Conservation (phyloP, 169 alveolate species). For the Besnoitia besnoiti region DNA sequence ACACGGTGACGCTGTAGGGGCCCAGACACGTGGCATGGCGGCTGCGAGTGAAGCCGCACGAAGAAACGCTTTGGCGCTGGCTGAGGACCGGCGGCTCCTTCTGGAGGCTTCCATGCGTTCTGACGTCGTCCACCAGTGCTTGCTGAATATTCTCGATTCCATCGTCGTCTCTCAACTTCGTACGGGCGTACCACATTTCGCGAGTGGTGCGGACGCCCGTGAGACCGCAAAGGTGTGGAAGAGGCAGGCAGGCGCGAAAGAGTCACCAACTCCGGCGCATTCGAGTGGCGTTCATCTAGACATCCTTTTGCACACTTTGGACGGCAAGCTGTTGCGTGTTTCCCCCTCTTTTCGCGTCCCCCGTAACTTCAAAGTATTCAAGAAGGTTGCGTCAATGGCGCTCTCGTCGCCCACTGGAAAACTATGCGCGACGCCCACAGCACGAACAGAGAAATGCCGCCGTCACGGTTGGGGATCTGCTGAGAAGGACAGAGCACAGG, state of each 20-base stretch:
- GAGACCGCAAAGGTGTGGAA: background rate
- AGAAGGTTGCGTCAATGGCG: slow-evolving; percentile 51
- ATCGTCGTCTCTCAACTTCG: background rate
- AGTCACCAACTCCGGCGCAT: background rate
- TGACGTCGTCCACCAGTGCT: slow-evolving; percentile 50
- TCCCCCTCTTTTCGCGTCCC: slow-evolving; percentile 47
- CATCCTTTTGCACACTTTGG: slow-evolving; percentile 55
- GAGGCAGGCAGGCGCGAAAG: background rate
- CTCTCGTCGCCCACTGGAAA: slow-evolving; percentile 58
- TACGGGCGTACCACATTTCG: slow-evolving; percentile 12
- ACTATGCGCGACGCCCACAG: slow-evolving; percentile 2
- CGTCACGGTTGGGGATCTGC: slow-evolving; percentile 21
- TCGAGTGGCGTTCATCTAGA: background rate
- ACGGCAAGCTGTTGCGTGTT: slow-evolving; percentile 53
- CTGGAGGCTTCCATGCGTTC: slow-evolving; percentile 14
- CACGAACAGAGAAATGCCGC: background rate
- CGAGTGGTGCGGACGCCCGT: background rate
- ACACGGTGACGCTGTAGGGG: background rate
- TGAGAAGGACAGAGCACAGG: background rate
- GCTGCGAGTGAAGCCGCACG: slow-evolving; percentile 42
- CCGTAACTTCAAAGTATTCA: slow-evolving; percentile 40
- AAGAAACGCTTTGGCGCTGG: background rate
- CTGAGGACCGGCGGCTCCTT: background rate
- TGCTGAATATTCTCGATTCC: slow-evolving; percentile 39
- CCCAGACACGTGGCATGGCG: background rate